Percentiles rank a stretch among this genome's conserved stretches.
These are phyloP conservation scores for Fusarium circinatum DNA, from an alignment of 2,329 filamentous ascomycete genomes.

Conservation along the genomic window DNA sequence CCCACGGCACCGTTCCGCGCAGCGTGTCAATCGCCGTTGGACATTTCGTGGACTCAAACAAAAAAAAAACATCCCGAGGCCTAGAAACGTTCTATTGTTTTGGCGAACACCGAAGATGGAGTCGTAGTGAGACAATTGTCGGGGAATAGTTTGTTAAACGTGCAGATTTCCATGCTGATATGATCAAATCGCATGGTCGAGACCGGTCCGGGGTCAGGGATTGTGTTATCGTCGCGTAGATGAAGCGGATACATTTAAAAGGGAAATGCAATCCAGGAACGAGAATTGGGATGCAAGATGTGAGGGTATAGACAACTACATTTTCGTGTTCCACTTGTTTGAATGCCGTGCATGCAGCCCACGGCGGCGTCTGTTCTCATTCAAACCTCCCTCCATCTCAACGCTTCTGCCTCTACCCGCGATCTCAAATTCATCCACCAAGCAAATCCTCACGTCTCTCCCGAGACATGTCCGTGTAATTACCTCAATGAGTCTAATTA, in stretches of 20 bases:
- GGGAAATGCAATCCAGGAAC: neutral
- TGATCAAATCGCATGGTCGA: slow-evolving; percentile 4
- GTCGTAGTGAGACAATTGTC: neutral
- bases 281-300: slow-evolving; percentile 3
- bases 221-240: neutral
- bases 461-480: neutral
- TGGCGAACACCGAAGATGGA: slow-evolving; percentile 22
- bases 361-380: slow-evolving; percentile 16
- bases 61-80: neutral
- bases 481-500: neutral
- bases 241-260: neutral
- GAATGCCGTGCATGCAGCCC: slow-evolving; percentile 30
- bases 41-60: neutral
- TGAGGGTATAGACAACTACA: neutral
- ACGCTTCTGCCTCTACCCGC: neutral
- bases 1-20: slow-evolving; percentile 15
- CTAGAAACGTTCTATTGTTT: slow-evolving; percentile 15
- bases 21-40: neutral
- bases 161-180: slow-evolving; percentile 6
- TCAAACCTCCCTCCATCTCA: neutral
- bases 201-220: neutral
- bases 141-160: neutral
- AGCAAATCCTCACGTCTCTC: neutral
- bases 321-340: neutral
- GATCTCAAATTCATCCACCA: neutral